Evolutionary conservation across 139 green algal genomes (phyloP).

Genomic region (Chlamydomonas schloesseri): DNA sequence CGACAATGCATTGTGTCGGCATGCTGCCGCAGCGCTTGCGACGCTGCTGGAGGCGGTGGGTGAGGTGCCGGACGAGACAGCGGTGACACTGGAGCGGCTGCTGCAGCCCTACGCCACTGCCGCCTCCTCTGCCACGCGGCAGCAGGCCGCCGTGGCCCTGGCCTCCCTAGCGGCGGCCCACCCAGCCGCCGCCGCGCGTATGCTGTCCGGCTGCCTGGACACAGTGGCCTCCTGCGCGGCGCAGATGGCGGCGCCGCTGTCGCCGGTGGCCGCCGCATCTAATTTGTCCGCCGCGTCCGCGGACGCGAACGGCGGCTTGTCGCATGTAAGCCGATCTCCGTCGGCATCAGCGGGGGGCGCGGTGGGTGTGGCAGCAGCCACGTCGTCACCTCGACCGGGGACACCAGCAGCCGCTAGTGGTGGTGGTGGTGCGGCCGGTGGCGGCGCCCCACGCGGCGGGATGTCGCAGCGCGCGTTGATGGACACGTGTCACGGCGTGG

Average conservation of each 20-base stretch:
- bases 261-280: background rate
- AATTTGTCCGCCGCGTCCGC: too few species aligned
- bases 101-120: conserved; percentile 62
- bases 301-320: background rate
- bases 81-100: conserved; percentile 62
- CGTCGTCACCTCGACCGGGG: background rate
- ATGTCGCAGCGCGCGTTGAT: conserved; percentile 55
- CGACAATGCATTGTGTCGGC: too few species aligned
- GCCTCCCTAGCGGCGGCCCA: conserved; percentile 75
- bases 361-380: background rate
- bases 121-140: conserved; percentile 33
- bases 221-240: conserved; percentile 2
- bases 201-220: conserved; percentile 57
- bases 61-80: conserved; percentile 69
- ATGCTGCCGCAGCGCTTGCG: conserved; percentile 49
- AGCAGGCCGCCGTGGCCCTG: conserved; percentile 75
- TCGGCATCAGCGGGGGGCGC: background rate
- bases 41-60: conserved; percentile 85
- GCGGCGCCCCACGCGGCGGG: conserved; percentile 10
- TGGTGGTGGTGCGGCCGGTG: background rate
- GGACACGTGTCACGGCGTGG: conserved; percentile 75
- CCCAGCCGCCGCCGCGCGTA: conserved; percentile 59
- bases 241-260: conserved; percentile 17
- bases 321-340: too few species aligned
- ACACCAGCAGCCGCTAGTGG: background rate